phyloP scores from a whole-genome alignment of 2,329 filamentous ascomycete species.

The Thielaviopsis musarum region DNA sequence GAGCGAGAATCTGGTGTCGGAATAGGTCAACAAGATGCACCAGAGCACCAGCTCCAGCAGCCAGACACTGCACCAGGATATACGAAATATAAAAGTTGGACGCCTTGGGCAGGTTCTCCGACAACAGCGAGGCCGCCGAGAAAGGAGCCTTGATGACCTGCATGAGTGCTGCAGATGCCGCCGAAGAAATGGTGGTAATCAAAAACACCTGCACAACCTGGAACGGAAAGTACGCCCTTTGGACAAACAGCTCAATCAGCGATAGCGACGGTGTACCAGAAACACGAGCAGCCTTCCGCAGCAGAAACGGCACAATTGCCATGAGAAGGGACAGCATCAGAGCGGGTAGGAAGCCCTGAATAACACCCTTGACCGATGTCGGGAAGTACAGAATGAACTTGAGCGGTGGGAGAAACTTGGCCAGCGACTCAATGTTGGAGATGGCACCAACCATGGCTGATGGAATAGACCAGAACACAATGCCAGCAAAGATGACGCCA shows the following conservation, averaged over 20 bases:
- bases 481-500: slow-evolving; percentile 49
- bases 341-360: slow-evolving; percentile 70
- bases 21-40: slow-evolving; percentile 53
- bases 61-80: slow-evolving; percentile 81
- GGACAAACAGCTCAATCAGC: slow-evolving; percentile 57
- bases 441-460: slow-evolving; percentile 69
- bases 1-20: slow-evolving; percentile 42
- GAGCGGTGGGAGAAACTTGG: slow-evolving; percentile 49
- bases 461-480: slow-evolving; percentile 71
- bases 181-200: slow-evolving; percentile 60
- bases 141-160: slow-evolving; percentile 32
- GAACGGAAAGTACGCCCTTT: slow-evolving; percentile 67
- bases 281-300: slow-evolving; percentile 56
- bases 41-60: slow-evolving; percentile 56
- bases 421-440: slow-evolving; percentile 63
- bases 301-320: slow-evolving; percentile 61
- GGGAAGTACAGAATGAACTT: slow-evolving; percentile 60
- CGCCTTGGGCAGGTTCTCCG: slow-evolving; percentile 52
- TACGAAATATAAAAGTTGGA: slow-evolving; percentile 87
- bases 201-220: slow-evolving; percentile 76
- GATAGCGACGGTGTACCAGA: slow-evolving; percentile 56
- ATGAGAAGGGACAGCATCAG: slow-evolving; percentile 67
- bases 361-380: slow-evolving; percentile 49
- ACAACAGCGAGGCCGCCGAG: slow-evolving; percentile 31
- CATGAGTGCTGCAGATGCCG: slow-evolving; percentile 48